Conservation (phyloP, 495 filamentous ascomycete species). For the Xylaria grammica region DNA sequence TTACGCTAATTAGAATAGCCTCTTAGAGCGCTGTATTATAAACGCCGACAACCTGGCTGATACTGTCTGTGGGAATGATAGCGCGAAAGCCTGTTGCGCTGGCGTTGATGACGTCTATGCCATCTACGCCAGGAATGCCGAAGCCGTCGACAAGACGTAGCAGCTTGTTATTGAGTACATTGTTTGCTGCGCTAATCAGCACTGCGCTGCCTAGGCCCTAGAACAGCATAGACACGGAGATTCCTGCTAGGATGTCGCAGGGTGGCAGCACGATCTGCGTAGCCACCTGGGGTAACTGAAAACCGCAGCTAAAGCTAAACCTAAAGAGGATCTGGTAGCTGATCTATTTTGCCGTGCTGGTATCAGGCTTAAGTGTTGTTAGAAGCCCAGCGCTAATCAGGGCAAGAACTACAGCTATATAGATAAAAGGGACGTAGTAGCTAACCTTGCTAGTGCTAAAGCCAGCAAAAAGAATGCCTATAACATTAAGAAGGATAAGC, state of each 20-base stretch:
- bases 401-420: conserved; percentile 60
- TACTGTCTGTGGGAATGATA: conserved; percentile 4
- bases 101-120: conserved; percentile 11
- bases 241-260: conserved; percentile 15
- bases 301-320: conserved; percentile 9
- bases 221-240: conserved; percentile 12
- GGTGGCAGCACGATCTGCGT: conserved; percentile 10
- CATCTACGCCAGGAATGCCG: conserved; percentile 1
- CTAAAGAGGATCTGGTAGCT: conserved; percentile 66
- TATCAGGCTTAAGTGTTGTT: conserved; percentile 60
- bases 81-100: conserved; percentile 4
- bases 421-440: conserved; percentile 70
- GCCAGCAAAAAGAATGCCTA: conserved; percentile 52
- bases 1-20: conserved; percentile 6
- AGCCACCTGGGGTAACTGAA: conserved; percentile 9
- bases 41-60: conserved; percentile 1
- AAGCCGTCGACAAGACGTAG: conserved; percentile 10
- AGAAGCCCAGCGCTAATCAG: conserved; percentile 68
- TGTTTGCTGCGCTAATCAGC: conserved; percentile 12
- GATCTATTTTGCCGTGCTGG: conserved; percentile 62
- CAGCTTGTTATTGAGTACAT: conserved; percentile 16
- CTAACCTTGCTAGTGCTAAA: conserved; percentile 55
- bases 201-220: conserved; percentile 17
- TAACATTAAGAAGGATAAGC: conserved; percentile 50
- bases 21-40: not conserved